Base-by-base conservation (phyloP, 2,329 filamentous ascomycete species). In the Pseudogymnoascus sp. region DNA sequence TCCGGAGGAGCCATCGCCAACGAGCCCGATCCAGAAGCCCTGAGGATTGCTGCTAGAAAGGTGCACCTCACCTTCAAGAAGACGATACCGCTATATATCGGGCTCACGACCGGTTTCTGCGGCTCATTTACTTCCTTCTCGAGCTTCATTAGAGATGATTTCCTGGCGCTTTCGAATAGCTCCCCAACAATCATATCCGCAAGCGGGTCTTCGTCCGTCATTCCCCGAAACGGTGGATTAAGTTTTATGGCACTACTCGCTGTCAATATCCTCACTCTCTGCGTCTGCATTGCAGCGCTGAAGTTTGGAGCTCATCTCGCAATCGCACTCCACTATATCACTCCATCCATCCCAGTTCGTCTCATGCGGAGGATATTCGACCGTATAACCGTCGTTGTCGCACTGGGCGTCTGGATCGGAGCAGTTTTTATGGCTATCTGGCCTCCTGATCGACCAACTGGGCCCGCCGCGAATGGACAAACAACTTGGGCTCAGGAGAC, bases 41-140 rank as follows among this genome's bases (percentile, higher is more conserved):
- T 50, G 5, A 62, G 16, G 36, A 73, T 74, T 5, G 77, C 79
- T 2, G 79, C 79, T 4, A 82, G 81, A 69, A 83, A 87, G 71
- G 80, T 80, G 1, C 84, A 89, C 71, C 74, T 82, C 38, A 79
- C 85, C 4, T 77, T 80, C 28, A 96, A 96, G 73, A 96, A 96
- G 78, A 90, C 89, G 0, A 89, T 96, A 28, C 93, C 93, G 0
- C 79, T 96, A 0, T 96, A 96, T 72, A 89, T 96, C 64, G 93
- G 90, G 60, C 83, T 97, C 5, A 85, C 90, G 0, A 96, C 89
- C 0, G 93, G 89, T 10, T 95, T 95, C 74, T 96, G 91, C 70
- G 91, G 93, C 66, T 93, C 89, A 68, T 90, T 95, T 71, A 97
- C 93, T 0, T 93, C 89, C 8, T 96, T 96, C 75, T 96, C 92